Conservation (phyloP, 139 green algal genomes). For the Chlorella sorokiniana region DNA sequence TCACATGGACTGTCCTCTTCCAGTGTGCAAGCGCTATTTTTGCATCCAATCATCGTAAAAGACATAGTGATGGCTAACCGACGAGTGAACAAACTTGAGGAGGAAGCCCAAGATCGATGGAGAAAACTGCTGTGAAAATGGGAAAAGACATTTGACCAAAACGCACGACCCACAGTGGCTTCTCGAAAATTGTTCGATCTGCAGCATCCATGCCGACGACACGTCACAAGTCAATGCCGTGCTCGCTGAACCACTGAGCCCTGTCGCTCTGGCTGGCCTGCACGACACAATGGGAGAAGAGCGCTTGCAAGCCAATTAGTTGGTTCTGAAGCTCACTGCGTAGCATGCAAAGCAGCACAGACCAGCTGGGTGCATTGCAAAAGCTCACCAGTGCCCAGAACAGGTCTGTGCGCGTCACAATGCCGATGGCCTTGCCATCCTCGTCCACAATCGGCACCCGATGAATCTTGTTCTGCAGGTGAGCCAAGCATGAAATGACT, state of each 20-base stretch:
- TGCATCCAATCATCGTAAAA: no score
- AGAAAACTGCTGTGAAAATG: no score
- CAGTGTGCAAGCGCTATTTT: no score
- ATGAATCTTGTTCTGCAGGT: constrained; percentile 57
- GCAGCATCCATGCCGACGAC: no score
- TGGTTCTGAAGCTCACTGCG: background rate
- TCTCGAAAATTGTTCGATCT: no score
- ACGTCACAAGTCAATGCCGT: constrained; percentile 1
- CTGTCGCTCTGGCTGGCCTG: constrained; percentile 8
- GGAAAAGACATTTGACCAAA: no score
- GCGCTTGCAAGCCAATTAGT: background rate
- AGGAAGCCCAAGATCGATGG: no score
- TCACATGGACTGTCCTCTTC: no score
- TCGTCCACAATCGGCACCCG: constrained; percentile 56
- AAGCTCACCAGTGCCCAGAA: constrained; percentile 48
- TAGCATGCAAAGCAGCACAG: background rate
- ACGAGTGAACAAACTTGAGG: no score
- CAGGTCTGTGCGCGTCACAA: constrained; percentile 63
- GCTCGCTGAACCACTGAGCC: background rate
- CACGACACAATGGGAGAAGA: background rate
- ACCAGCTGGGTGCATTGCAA: background rate
- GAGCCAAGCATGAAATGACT: no score
- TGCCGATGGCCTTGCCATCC: constrained; percentile 41
- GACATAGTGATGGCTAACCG: no score
- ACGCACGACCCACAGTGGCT: no score